Evolutionary conservation across 2,329 filamentous ascomycete genomes (phyloP), one percentile per base, ranked within the genome.

Genomic region (Claviceps paspali): DNA sequence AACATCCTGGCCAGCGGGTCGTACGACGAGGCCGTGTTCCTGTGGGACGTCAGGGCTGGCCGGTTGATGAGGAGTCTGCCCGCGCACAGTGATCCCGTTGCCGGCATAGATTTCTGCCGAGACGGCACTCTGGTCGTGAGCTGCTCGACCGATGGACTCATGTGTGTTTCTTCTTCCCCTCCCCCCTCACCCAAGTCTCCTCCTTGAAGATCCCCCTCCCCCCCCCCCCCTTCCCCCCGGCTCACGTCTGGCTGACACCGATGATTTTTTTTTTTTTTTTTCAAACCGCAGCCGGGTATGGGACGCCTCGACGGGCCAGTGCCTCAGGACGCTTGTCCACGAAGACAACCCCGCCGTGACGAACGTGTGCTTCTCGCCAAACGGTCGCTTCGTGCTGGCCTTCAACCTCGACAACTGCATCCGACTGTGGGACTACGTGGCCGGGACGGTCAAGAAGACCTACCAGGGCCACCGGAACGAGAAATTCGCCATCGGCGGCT

Each of bases 1-100:
- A 98, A 98, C 53, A 94, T 96, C 53, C 72, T 98, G 24, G 91
- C 87, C 12, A 92, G 83, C 46, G 91, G 91, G 10, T 92, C 83
- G 45, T 96, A 95, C 59, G 91, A 98, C 48, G 91, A 98, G 63
- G 91, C 91, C 4, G 85, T 98, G 0, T 95, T 94, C 46, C 61
- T 98, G 5, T 98, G 91, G 91, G 91, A 98, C 56, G 83, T 96
- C 11, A 73, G 91, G 11, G 84, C 85, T 0, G 87, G 85, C 0
- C 69, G 80, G 17, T 67, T 91, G 24, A 94, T 98, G 86, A 74
- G 86, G 38, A 87, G 81, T 43, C 62, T 98, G 27, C 91, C 91
- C 1, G 91, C 91, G 2, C 91, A 98, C 52, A 93, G 85, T 21
- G 91, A 98, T 55, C 91, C 91, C 0, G 88, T 98, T 2, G 79